These are phyloP conservation scores for Scedosporium aurantiacum DNA, from an alignment of 2,329 filamentous ascomycete genomes.

Conservation along the genomic window DNA sequence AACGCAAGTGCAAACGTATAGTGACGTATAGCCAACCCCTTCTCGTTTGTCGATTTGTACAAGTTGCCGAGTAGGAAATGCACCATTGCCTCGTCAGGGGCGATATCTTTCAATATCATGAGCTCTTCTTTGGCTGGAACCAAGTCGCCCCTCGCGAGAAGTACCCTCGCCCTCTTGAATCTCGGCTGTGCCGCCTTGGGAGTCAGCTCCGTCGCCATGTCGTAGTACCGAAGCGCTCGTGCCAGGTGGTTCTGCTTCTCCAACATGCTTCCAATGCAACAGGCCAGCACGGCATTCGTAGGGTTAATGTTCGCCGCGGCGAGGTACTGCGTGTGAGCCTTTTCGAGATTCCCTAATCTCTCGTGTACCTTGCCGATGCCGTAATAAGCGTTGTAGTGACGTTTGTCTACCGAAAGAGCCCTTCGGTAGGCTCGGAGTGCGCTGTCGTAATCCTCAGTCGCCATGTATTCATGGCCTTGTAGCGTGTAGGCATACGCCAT, in stretches of 20 bases:
- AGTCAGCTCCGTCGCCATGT: conserved; percentile 69
- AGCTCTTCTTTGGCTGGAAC: conserved; percentile 71
- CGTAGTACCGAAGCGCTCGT: conserved; percentile 71
- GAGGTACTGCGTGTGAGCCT: conserved; percentile 84
- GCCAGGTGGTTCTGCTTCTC: conserved; percentile 79
- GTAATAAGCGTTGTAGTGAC: conserved; percentile 99
- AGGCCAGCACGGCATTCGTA: conserved; percentile 83
- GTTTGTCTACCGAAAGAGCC: conserved; percentile 72
- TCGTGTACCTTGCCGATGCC: conserved; percentile 76
- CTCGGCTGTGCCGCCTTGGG: conserved; percentile 72
- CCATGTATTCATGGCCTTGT: conserved; percentile 89
- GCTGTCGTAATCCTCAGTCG: conserved; percentile 96
- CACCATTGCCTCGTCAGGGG: conserved; percentile 89
- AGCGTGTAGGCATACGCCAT: conserved; percentile 95
- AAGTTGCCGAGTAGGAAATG: conserved; percentile 87
- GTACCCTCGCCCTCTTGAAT: conserved; percentile 83
- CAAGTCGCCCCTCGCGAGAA: conserved; percentile 64
- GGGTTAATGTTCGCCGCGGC: conserved; percentile 84
- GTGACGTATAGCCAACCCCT: conserved; percentile 74
- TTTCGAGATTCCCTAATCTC: conserved; percentile 80
- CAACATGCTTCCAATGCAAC: conserved; percentile 80
- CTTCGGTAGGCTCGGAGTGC: conserved; percentile 78
- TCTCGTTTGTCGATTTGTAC: conserved; percentile 62
- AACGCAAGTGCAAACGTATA: conserved; percentile 92
- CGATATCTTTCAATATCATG: conserved; percentile 78